Base-by-base conservation (phyloP, 2,329 filamentous ascomycete genomes). In the Metarhizium album region DNA sequence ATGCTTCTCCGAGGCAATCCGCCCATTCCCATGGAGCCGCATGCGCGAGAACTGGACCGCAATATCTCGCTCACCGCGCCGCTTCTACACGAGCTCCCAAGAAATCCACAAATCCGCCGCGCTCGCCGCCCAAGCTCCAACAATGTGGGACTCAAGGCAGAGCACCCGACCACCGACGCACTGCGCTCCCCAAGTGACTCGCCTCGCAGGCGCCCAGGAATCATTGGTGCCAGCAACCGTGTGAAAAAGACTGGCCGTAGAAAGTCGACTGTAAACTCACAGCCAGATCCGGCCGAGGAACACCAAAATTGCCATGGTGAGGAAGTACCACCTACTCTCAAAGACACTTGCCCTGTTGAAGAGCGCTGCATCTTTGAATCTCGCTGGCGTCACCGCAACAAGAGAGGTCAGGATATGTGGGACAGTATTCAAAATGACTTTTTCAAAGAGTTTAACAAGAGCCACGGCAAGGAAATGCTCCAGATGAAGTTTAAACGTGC, bases 351-450 rank as follows among this genome's bases (percentile, higher is more conserved):
- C 24, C 72, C 73, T 1, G 67, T 71, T 2, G 71, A 77, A 33
- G 72, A 76, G 53, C 67, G 67, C 22, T 75, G 64, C 48, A 69
- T 81, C 31, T 73, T 79, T 46, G 65, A 74, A 24, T 68, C 74
- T n/a, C 68, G 75, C 13, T 71, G 70, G 59, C 59, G 70, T 23
- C 69, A 72, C 55, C 64, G 70, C 16, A 58, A 70, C 20, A 67
- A 70, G 48, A 76, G 75, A 57, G 77, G 78, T 16, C 76, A 76
- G 55, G 75, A 76, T 33, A 80, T 80, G 76, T 81, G 78, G 78
- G 71, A 76, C 23, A 67, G 69, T 38, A 79, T 81, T 52, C 68
- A 71, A 46, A 60, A 59, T 4, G 70, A 73, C 51, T 80, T 69
- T 53, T 59, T 59, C 14, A 51, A 55, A 8, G 52, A 53, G 20